Evolutionary conservation across 1,284 basidiomycete species (phyloP), one percentile per base, ranked within the genome.

Genomic region (Kwoniella shivajii): DNA sequence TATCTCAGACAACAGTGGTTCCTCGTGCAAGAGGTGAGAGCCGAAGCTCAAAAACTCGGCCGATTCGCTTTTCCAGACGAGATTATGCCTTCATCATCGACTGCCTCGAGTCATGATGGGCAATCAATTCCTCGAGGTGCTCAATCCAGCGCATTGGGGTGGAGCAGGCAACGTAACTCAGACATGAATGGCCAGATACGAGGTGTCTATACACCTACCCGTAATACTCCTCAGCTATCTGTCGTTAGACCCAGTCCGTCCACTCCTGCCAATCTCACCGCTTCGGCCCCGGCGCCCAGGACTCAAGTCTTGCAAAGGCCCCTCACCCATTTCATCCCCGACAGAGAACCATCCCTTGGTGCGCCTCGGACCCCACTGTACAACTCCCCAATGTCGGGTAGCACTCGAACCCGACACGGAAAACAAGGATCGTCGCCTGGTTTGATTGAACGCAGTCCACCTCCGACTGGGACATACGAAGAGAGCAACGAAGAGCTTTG

Each of bases 1-100:
- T 84, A 80, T 66, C 76, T 84, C 30, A 74, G 75, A 1, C 77
- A 81, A 18, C 82, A 83, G 64, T 79, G 78, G 37, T 75, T 77
- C 36, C 75, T 80, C 33, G 65, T 75, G 14, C 61, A 67, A 16
- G 73, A 76, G 26, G 57, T 73, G 26, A 65, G 72, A 10, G 57
- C 65, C 1, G 69, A 75, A 44, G 69, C 69, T 13, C 61, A 71
- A 49, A 64, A 70, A 9, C 29, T 69, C 16, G 74, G 74, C 1
- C 60, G 59, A 22, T 76, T 67, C 50, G 65, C 74, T 26, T 64
- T 64, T 24, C 72, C 73, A 1, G 67, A 66, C 38, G 69, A 74
- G 24, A 57, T 59, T 18, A 58, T 62, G 11, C 34, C 38, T 4
- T 63, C 65, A 13, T 56, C 60, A 0, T 57, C 58, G n/a, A 67